Evolutionary conservation across 768 basidiomycete genomes (phyloP).

Genomic region (Fistulinella prunicolor): DNA sequence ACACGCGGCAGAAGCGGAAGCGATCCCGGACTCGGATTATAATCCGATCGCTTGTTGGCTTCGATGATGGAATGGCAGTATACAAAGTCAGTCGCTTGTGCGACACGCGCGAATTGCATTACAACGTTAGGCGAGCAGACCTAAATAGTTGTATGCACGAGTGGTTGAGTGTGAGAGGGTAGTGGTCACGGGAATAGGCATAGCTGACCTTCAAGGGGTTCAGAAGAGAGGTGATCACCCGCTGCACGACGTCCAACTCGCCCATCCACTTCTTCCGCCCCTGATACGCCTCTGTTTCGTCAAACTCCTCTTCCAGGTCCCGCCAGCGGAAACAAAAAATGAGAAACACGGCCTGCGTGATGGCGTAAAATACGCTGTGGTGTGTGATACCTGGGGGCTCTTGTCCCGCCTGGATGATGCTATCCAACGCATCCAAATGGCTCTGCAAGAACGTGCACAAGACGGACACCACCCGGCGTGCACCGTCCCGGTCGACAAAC

Average conservation of each 20-base stretch:
- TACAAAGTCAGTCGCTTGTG: conserved; percentile 85
- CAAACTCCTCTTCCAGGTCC: conserved; percentile 67
- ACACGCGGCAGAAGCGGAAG: conserved; percentile 18
- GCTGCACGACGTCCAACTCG: conserved; percentile 73
- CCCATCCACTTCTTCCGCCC: conserved; percentile 76
- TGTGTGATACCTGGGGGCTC: conserved; percentile 34
- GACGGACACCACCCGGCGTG: conserved; percentile 72
- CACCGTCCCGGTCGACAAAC: conserved; percentile 74
- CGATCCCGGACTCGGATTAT: conserved; percentile 30
- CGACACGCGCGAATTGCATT: conserved; percentile 88
- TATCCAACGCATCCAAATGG: conserved; percentile 72
- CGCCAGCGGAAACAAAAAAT: conserved; percentile 99
- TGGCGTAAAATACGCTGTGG: conserved; percentile 87
- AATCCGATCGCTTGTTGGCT: conserved; percentile 73
- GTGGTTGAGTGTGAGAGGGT: too few species aligned
- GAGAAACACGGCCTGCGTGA: conserved; percentile 87
- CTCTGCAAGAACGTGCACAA: conserved; percentile 81
- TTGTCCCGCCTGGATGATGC: conserved; percentile 39
- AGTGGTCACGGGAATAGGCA: too few species aligned
- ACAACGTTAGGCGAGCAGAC: conserved; percentile 90
- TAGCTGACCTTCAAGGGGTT: conserved; percentile 72
- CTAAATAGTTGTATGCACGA: conserved; percentile 40
- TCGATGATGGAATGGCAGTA: conserved; percentile 95
- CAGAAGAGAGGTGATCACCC: conserved; percentile 74
- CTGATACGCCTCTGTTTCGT: conserved; percentile 52